Conservation (phyloP, 164 flowering plant species). For the Vitis rupestris region DNA sequence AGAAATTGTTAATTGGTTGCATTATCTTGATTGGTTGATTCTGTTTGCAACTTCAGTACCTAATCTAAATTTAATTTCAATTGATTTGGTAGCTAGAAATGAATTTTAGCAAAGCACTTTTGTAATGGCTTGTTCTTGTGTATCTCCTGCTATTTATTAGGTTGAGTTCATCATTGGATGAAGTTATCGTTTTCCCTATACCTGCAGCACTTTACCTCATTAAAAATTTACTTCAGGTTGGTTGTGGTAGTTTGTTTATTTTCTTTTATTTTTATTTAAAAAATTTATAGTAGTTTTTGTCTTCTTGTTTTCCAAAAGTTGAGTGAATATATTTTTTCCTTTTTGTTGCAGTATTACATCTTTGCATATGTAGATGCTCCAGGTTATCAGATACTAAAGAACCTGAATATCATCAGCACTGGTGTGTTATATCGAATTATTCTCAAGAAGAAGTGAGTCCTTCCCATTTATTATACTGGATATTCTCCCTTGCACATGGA, state of each 20-base stretch:
- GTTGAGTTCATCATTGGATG: slow-evolving; percentile 83
- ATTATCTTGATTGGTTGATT: no score
- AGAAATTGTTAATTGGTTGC: no score
- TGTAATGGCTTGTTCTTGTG: background rate
- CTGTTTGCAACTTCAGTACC: no score
- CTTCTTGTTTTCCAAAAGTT: background rate
- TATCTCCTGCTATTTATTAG: slow-evolving; percentile 33
- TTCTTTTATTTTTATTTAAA: background rate
- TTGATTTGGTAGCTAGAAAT: background rate
- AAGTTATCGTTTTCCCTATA: slow-evolving; percentile 87
- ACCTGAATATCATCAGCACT: slow-evolving; percentile 91
- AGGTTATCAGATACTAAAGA: slow-evolving; percentile 94
- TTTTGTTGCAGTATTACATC: slow-evolving; percentile 84
- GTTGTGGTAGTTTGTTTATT: slow-evolving; percentile 7
- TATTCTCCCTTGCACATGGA: background rate
- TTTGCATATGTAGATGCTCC: slow-evolving; percentile 99
- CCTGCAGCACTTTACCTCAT: slow-evolving; percentile 95
- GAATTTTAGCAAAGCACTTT: background rate
- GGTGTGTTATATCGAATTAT: slow-evolving; percentile 89
- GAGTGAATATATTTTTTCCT: slow-evolving; percentile 9
- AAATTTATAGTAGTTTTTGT: background rate
- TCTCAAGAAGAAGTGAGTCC: slow-evolving; percentile 78
- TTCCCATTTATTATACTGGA: background rate
- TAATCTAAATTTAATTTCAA: no score
- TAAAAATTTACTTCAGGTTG: slow-evolving; percentile 91